Evolutionary conservation across 2,329 filamentous ascomycete genomes (phyloP), one percentile per base, ranked within the genome.

Genomic region (Fusarium ramigenum): DNA sequence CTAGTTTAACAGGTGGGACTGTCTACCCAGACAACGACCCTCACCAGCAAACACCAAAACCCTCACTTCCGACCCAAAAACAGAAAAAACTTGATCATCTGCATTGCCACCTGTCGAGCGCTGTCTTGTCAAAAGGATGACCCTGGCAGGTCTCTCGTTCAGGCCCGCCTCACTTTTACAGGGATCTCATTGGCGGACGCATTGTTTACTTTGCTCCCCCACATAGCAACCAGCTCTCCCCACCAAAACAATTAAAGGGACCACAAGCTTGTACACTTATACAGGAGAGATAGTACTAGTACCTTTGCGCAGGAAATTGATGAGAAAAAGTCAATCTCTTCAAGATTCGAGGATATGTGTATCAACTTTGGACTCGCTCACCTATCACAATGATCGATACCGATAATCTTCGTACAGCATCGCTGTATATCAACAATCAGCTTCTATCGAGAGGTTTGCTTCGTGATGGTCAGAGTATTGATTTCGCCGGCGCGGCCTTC

Each of bases 341-440:
- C 59, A 69, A 54, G 63, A 58, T 44, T 66, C 53, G 60, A 73
- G 72, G 77, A 67, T 53, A 78, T 77, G 77, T 75, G 60, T 46
- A 72, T 68, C 63, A 40, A 43, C 52, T 54, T 63, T 66, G 43
- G 59, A 61, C 44, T 64, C 67, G 65, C 60, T 44, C 56, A 58
- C 44, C 58, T 46, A 18, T 57, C 60, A 81, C 63, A 67, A 89
- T 89, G 87, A 85, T 87, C 75, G 89, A 90, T 79, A 83, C 84
- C 59, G 88, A 91, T 46, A 92, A 91, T 78, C 84, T 93, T 49
- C 87, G 87, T 67, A 91, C 90, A 76, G 91, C 91, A 19, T 92
- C 91, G 80, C 85, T 90, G 81, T 93, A 93, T 81, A 91, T 93
- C 84, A 93, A 93, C 83, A 93, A 93, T 79, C 90, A 92, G 79